These are phyloP conservation scores for Daldinia eschscholtzii DNA, from an alignment of 2,329 filamentous ascomycete genomes.

Conservation along the genomic window DNA sequence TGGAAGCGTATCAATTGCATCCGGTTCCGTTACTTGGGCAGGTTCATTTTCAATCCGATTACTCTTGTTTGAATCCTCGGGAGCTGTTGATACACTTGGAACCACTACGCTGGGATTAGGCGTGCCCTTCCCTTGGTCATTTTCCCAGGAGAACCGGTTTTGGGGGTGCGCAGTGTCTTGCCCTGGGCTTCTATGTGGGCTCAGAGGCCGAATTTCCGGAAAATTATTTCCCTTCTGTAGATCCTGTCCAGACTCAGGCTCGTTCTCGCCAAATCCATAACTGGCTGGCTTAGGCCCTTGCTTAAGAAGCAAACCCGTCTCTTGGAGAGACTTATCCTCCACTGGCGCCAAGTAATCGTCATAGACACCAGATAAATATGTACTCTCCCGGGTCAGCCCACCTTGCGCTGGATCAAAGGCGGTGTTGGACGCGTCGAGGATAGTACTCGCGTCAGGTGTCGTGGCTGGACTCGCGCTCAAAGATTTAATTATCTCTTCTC, in stretches of 20 bases:
- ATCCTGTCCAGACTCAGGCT: conserved; percentile 1
- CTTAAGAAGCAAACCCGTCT: conserved; percentile 49
- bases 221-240: conserved; percentile 22
- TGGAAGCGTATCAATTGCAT: conserved; percentile 14
- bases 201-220: conserved; percentile 44
- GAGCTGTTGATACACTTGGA: conserved; percentile 19
- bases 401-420: conserved; percentile 36
- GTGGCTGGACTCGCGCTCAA: conserved; percentile 64
- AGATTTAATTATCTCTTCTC: conserved; percentile 80
- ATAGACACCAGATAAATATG: conserved; percentile 74
- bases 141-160: conserved; percentile 61
- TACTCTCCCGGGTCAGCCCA: conserved; percentile 64
- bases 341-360: conserved; percentile 73
- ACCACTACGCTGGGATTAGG: conserved; percentile 34
- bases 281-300: conserved; percentile 31
- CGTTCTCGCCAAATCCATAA: conserved; percentile 12
- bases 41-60: conserved; percentile 8
- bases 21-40: conserved; percentile 10
- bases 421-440: conserved; percentile 29
- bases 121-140: conserved; percentile 46
- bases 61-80: conserved; percentile 16
- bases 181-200: conserved; percentile 36
- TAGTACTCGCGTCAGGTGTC: conserved; percentile 41
- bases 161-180: conserved; percentile 23
- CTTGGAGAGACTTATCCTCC: conserved; percentile 56